phyloP scores from a whole-genome alignment of 192 early-diverging fungal genomes.

The Ramicandelaber brevisporus region DNA sequence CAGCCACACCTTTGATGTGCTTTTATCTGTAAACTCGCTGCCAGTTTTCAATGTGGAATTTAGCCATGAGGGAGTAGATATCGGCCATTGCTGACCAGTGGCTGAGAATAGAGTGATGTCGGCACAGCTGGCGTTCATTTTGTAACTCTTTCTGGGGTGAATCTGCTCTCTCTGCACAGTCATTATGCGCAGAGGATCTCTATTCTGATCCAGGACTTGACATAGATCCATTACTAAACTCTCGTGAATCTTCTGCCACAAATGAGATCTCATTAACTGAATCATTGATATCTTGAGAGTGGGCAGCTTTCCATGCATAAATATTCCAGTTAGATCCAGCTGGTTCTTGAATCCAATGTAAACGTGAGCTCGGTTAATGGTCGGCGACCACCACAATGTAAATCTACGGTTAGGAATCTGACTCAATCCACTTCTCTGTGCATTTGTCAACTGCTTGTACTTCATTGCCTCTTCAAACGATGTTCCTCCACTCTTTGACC shows the following conservation, averaged over 20 bases:
- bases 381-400: conserved; percentile 97
- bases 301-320: conserved; percentile 99
- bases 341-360: conserved; percentile 99
- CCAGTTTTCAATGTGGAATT: no score
- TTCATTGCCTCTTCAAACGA: conserved; percentile 71
- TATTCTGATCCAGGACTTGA: conserved; percentile 93
- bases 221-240: conserved; percentile 50
- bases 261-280: conserved; percentile 95
- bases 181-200: conserved; percentile 92
- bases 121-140: conserved; percentile 85
- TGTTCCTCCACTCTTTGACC: no score
- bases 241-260: conserved; percentile 97
- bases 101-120: conserved; percentile 89
- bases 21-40: conserved; percentile 76
- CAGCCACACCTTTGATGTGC: conserved; percentile 94
- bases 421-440: conserved; percentile 90
- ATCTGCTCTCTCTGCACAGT: conserved; percentile 98
- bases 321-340: conserved; percentile 97
- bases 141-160: conserved; percentile 98
- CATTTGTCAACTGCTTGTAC: conserved; percentile 96
- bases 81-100: conserved; percentile 98
- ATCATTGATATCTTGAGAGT: conserved; percentile 97
- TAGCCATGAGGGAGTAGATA: conserved; percentile 78
- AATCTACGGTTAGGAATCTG: conserved; percentile 99
- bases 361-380: conserved; percentile 94